Evolutionary conservation across 2,329 filamentous ascomycete genomes (phyloP), one percentile per base, ranked within the genome.

Genomic region (Alternaria sp.): DNA sequence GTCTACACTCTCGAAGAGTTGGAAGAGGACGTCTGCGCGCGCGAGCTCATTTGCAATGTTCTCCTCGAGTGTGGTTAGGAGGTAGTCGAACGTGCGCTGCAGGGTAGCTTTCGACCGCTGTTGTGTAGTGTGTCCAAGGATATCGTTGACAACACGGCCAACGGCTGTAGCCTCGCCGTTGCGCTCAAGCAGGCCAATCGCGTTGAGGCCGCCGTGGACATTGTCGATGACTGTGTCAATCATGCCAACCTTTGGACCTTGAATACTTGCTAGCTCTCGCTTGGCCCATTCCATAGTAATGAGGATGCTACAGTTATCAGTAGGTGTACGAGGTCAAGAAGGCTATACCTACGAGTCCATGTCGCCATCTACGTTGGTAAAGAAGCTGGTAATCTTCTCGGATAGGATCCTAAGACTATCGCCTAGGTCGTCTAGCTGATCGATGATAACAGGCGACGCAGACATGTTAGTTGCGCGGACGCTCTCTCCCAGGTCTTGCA

Each of bases 271-370:
- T 13, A 98, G 87, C 79, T 97, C 93, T 68, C 93, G 89, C 75
- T 91, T 91, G 13, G 93, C 92, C 95, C 95, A 97, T 77, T 97
- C 93, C 93, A 98, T 97, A 55, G 96, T 93, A 64, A 96, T 91
- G 36, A 98, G 86, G 69, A 97, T 97, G 63, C 91, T 90, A 73
- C 19, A 54, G 55, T 61, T 53, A 75, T 61, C 55, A 61, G 67
- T 73, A 26, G 63, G 50, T 21, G 17, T 54, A 50, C 32, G 40
- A 45, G 25, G 47, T 21, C 17, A 25, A 46, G 25, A 40, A 40
- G 46, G n/a, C 32, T 51, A 57, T 59, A 81, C 83, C 71, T 83
- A 90, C 88, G 87, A 91, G 77, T 97, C 95, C 71, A 98, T 91
- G 74, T 97, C 95, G 25, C 93, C 92, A 73, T 97, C 93, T 12